Evolutionary conservation across 805 yeast species (phyloP).

Genomic region (Kluyveromyces starmeri): DNA sequence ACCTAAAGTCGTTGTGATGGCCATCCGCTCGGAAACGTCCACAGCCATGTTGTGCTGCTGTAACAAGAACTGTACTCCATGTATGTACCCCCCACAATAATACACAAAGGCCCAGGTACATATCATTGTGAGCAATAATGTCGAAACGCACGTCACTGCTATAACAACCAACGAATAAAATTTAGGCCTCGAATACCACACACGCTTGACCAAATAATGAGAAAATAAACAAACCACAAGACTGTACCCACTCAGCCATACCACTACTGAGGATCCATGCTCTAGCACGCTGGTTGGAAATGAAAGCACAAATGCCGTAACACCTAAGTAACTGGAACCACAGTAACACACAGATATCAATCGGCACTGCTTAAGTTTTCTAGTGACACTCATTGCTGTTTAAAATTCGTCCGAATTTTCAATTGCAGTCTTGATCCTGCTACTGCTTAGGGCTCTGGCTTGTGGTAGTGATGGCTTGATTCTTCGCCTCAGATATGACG

Average conservation of each 20-base stretch:
- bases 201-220: slow-evolving; percentile 4
- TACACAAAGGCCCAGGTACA: background rate
- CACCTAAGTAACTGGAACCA: background rate
- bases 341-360: slow-evolving; percentile 1
- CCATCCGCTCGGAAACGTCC: slow-evolving; percentile 2
- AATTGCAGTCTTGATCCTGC: too few species aligned
- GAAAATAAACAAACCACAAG: background rate
- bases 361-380: slow-evolving; percentile 4
- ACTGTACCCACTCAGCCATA: slow-evolving; percentile 3
- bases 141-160: background rate
- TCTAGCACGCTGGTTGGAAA: slow-evolving; percentile 2
- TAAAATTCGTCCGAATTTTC: background rate
- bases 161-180: slow-evolving; percentile 1
- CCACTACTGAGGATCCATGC: slow-evolving; percentile 1
- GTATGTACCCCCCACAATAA: slow-evolving; percentile 2
- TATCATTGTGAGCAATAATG: background rate
- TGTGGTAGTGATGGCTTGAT: too few species aligned
- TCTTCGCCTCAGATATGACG: too few species aligned
- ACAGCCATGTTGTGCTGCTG: background rate
- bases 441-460: too few species aligned
- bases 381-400: background rate
- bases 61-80: background rate
- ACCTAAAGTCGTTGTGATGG: background rate
- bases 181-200: slow-evolving; percentile 4
- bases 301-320: slow-evolving; percentile 1